phyloP scores from a whole-genome alignment of 192 early-diverging fungal species.

The Borealophlyctis nickersoniae region DNA sequence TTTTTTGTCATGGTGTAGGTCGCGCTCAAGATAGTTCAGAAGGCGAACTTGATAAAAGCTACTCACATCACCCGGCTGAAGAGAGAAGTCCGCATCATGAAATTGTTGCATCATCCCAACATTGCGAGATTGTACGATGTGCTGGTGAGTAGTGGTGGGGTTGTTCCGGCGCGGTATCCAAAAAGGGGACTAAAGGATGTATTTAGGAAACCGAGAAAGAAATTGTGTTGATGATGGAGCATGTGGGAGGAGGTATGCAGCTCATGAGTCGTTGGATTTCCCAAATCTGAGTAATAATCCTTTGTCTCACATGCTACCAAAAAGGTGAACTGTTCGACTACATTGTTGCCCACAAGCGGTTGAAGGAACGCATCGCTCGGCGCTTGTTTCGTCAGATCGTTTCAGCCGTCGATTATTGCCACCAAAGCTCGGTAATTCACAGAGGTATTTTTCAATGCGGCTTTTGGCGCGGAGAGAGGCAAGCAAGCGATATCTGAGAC shows the following conservation, averaged over 20 bases:
- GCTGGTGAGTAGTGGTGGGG: constrained; percentile 75
- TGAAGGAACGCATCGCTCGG: constrained; percentile 76
- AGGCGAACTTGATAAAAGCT: constrained; percentile 48
- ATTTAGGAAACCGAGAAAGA: constrained; percentile 80
- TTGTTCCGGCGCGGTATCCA: too few relatives aligned
- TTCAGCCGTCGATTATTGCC: constrained; percentile 55
- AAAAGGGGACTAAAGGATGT: too few relatives aligned
- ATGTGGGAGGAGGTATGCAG: constrained; percentile 80
- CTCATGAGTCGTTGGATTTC: constrained; percentile 31
- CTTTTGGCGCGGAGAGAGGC: background rate
- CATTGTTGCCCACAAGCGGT: constrained; percentile 74
- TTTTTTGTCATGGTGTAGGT: too few relatives aligned
- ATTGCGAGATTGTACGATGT: constrained; percentile 86
- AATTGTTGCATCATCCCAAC: constrained; percentile 64
- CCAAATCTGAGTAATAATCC: background rate
- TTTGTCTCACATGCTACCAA: background rate
- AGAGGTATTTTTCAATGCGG: constrained; percentile 31
- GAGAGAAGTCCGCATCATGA: constrained; percentile 60
- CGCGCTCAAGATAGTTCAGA: constrained; percentile 54
- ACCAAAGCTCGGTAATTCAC: constrained; percentile 53
- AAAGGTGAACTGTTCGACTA: constrained; percentile 92
- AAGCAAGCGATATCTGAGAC: too few relatives aligned
- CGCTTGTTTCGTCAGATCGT: constrained; percentile 53
- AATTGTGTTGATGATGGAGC: constrained; percentile 92
- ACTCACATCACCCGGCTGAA: constrained; percentile 50